Base-by-base conservation (phyloP, 1,139 yeast genomes). In the Pichia inconspicua region DNA sequence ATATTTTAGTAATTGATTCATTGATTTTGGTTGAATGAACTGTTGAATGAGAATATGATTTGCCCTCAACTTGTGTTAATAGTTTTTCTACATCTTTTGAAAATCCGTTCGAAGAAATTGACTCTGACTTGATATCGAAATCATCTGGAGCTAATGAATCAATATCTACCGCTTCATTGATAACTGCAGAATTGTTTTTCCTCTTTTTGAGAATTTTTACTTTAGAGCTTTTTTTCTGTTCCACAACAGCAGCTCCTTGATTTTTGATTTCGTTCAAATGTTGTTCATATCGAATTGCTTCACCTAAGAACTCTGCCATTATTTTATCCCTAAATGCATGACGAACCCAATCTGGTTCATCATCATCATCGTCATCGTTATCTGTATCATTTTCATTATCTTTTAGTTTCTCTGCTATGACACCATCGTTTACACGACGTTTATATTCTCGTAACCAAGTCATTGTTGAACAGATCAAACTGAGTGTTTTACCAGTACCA, bases 401-500 rank as follows among this genome's bases (percentile, higher is more conserved):
- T 17, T 44, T 45, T 9, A 53, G 22, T 40, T 51, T 53, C 14
- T 49, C 49, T 14, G 46, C 47, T 3, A 55, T 43, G 27, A 57
- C 32, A 5, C 58, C 61, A 2, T 54, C 51, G 40, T 59, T 55
- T 22, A 48, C 38, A 32, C 57, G 59, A 32, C 62, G 63, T 59
- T 82, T 83, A 55, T 77, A 70, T 39, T 80, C 75, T 45, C 97
- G 68, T 12, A 90, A 69, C 96, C 96, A 90, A 0, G 94, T 78
- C 79, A 90, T 75, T 0, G 94, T 71, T 0, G 95, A 80, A 61
- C 97, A 92, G 2, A 90, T 85, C 41, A 90, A 68, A 1, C 96
- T 87, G 9, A 90, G 68, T 0, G 97, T 89, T 65, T 90, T 90
- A 5, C 97, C 97, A 1, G 94, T 86, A 3, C 97, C 98, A 0